Evolutionary conservation across 2,329 filamentous ascomycete species (phyloP).

Genomic region (Macrophomina pseudophaseolina): DNA sequence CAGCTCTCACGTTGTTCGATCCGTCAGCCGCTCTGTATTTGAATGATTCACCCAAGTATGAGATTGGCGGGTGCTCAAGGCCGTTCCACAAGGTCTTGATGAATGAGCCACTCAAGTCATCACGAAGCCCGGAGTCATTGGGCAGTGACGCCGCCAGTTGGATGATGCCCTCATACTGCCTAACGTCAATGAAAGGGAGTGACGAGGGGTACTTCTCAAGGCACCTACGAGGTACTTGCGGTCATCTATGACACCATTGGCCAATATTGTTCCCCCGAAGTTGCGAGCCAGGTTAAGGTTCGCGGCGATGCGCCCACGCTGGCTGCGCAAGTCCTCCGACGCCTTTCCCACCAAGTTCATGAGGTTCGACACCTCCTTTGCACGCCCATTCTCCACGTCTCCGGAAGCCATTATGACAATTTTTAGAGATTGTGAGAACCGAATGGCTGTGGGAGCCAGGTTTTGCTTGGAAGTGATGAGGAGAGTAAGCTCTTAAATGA

Average conservation of each 20-base stretch:
- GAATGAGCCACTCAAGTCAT: conserved; percentile 32
- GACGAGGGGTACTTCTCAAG: neutral
- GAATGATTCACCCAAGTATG: conserved; percentile 40
- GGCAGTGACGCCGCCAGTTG: conserved; percentile 16
- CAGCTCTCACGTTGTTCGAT: conserved; percentile 38
- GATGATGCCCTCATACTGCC: conserved; percentile 10
- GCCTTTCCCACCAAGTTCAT: conserved; percentile 2
- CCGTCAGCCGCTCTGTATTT: conserved; percentile 50
- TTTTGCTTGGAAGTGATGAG: neutral
- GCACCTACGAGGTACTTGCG: conserved; percentile 7
- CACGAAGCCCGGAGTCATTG: conserved; percentile 1
- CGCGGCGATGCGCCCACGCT: neutral
- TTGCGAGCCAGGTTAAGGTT: conserved; percentile 8
- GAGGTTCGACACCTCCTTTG: neutral
- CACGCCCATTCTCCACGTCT: neutral
- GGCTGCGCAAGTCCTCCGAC: conserved; percentile 4
- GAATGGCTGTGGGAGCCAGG: neutral
- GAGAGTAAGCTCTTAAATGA: neutral
- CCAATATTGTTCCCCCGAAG: neutral
- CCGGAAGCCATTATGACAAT: neutral
- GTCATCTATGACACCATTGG: conserved; percentile 1
- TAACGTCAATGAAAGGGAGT: neutral
- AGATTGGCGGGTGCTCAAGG: conserved; percentile 47
- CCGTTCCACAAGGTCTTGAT: conserved; percentile 43
- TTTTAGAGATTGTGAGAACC: neutral